A percentile compares a stretch with the other conserved stretches of the same genome.
Conservation (phyloP, 257 asterid genomes). For the Forsythia viridissima region DNA sequence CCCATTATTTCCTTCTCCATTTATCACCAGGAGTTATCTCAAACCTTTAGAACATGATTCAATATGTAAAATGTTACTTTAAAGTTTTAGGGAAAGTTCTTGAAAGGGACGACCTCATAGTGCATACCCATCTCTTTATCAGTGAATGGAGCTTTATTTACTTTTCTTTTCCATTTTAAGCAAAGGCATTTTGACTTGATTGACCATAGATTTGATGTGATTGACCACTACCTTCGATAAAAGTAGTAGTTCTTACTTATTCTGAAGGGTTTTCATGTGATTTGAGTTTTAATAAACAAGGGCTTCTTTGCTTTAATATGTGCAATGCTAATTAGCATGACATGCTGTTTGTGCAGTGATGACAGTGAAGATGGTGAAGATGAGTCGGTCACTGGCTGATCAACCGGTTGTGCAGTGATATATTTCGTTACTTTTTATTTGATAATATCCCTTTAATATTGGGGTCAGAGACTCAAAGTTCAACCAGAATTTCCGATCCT, state of each 20-base stretch:
- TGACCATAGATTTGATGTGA: neutral
- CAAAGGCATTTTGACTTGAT: neutral
- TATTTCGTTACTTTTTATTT: neutral
- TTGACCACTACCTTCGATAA: neutral
- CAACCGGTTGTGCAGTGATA: neutral
- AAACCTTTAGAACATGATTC: neutral
- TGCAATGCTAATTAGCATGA: neutral
- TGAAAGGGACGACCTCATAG: neutral
- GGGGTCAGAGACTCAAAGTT: neutral
- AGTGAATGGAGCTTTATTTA: neutral
- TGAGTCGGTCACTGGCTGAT: slow-evolving; percentile 41
- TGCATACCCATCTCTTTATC: neutral
- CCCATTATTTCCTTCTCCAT: neutral
- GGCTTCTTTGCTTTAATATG: neutral
- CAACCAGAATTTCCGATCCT: neutral
- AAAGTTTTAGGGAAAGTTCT: neutral
- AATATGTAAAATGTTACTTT: neutral
- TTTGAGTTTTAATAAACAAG: neutral
- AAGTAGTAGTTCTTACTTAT: neutral
- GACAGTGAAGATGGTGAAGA: slow-evolving; percentile 69
- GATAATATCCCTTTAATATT: slow-evolving; percentile 7
- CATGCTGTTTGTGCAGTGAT: slow-evolving; percentile 54
- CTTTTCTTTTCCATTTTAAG: neutral
- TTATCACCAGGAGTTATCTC: neutral
- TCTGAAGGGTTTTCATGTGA: neutral